These are phyloP conservation scores for Citrullus amarus DNA, from an alignment of 306 rosid species.

Conservation along the genomic window DNA sequence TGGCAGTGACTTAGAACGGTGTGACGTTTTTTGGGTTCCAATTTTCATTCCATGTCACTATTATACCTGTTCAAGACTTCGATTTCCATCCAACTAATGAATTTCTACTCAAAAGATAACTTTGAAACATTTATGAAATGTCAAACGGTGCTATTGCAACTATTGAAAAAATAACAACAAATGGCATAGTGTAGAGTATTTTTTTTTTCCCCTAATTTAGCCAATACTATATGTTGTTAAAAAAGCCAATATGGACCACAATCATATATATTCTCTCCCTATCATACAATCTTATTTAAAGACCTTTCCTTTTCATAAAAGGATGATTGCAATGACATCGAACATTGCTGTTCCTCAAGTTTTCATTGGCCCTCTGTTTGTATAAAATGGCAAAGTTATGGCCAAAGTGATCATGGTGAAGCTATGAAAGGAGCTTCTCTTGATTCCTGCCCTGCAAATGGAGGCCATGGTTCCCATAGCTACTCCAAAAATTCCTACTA, in stretches of 20 bases:
- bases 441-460: constrained; percentile 20
- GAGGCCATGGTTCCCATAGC: constrained; percentile 32
- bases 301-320: neutral
- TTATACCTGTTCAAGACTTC: no score
- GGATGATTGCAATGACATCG: neutral
- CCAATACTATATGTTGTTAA: no score
- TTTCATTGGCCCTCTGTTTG: neutral
- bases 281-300: neutral
- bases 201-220: no score
- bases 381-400: neutral
- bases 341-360: neutral
- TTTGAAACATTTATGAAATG: no score
- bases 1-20: no score
- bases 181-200: no score
- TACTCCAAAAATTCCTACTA: constrained; percentile 29
- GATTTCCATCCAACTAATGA: no score
- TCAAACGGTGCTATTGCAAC: no score
- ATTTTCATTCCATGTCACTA: no score
- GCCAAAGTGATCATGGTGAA: neutral
- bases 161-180: no score
- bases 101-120: no score
- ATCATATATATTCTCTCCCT: neutral
- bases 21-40: no score
- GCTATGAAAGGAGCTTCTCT: neutral
- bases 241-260: neutral